These are phyloP conservation scores for Iodosphaeria phyllophila DNA, from an alignment of 2,329 filamentous ascomycete species.

Conservation along the genomic window DNA sequence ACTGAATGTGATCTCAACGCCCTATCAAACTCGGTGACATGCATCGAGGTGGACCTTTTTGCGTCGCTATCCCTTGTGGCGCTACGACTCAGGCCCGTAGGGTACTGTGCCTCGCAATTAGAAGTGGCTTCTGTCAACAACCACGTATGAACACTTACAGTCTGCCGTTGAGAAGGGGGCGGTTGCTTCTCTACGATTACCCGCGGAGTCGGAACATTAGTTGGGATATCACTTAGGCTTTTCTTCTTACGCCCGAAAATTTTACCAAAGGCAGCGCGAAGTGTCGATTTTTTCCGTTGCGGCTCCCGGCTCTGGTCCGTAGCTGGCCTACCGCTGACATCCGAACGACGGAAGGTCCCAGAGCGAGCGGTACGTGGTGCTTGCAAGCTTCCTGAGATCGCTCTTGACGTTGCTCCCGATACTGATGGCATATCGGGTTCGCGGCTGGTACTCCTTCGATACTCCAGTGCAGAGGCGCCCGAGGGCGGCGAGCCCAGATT, in stretches of 20 bases:
- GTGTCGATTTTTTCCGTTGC: slow-evolving; percentile 36
- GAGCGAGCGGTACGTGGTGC: slow-evolving; percentile 18
- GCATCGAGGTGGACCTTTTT: slow-evolving; percentile 38
- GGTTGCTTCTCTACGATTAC: too few relatives aligned
- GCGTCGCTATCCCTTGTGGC: slow-evolving; percentile 17
- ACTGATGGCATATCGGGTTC: slow-evolving; percentile 5
- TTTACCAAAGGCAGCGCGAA: slow-evolving; percentile 34
- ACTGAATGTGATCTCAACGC: slow-evolving; percentile 43
- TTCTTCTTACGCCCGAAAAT: slow-evolving; percentile 41
- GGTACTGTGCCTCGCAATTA: slow-evolving; percentile 15
- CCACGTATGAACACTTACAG: slow-evolving; percentile 31
- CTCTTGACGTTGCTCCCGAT: slow-evolving; percentile 7
- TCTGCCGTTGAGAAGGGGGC: too few relatives aligned
- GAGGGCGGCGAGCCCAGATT: slow-evolving; percentile 6
- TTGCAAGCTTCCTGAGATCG: slow-evolving; percentile 10
- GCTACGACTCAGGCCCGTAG: slow-evolving; percentile 15
- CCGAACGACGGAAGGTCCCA: slow-evolving; percentile 26
- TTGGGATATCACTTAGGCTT: slow-evolving; percentile 15
- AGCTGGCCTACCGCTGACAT: slow-evolving; percentile 22
- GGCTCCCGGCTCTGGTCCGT: slow-evolving; percentile 17
- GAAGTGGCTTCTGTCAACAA: slow-evolving; percentile 3
- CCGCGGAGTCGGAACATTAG: too few relatives aligned
- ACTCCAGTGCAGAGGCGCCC: slow-evolving; percentile 7
- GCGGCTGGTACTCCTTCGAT: slow-evolving; percentile 5
- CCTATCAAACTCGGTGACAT: slow-evolving; percentile 39